Evolutionary conservation across 352 stramenopile genomes (phyloP).

Genomic region (Pythium volutum): DNA sequence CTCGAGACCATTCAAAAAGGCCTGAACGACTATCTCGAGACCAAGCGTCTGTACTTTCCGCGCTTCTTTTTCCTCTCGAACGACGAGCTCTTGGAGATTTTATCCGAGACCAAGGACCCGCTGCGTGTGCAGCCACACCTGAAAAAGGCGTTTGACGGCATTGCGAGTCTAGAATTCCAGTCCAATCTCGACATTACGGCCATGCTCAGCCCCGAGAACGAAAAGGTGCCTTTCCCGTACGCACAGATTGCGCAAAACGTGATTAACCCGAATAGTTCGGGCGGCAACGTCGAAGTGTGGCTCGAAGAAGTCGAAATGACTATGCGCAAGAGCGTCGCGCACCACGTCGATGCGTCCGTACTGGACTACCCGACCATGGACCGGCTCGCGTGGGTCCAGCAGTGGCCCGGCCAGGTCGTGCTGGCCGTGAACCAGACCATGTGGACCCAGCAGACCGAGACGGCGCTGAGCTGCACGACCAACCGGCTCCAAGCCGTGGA

Average conservation of each 20-base stretch:
- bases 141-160: slow-evolving; percentile 94
- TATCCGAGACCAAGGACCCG: slow-evolving; percentile 92
- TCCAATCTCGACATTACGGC: slow-evolving; percentile 91
- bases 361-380: slow-evolving; percentile 85
- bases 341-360: slow-evolving; percentile 82
- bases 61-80: slow-evolving; percentile 96
- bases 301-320: slow-evolving; percentile 82
- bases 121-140: slow-evolving; percentile 93
- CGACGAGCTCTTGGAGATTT: slow-evolving; percentile 92
- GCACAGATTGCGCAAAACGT: slow-evolving; percentile 80
- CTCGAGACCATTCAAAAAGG: slow-evolving; percentile 95
- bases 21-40: slow-evolving; percentile 93
- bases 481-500: slow-evolving; percentile 40
- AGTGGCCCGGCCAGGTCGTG: slow-evolving; percentile 93
- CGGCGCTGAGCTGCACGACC: slow-evolving; percentile 37
- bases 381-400: slow-evolving; percentile 88
- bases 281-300: slow-evolving; percentile 92
- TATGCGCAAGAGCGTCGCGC: slow-evolving; percentile 82
- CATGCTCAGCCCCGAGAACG: slow-evolving; percentile 84
- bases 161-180: slow-evolving; percentile 91
- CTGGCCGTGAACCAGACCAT: slow-evolving; percentile 91
- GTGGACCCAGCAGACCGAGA: slow-evolving; percentile 88
- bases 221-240: slow-evolving; percentile 90
- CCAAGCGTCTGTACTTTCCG: slow-evolving; percentile 91
- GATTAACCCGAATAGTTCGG: slow-evolving; percentile 93